These are phyloP conservation scores for Talaromyces funiculosus DNA, from an alignment of 2,329 filamentous ascomycete genomes.

Conservation along the genomic window DNA sequence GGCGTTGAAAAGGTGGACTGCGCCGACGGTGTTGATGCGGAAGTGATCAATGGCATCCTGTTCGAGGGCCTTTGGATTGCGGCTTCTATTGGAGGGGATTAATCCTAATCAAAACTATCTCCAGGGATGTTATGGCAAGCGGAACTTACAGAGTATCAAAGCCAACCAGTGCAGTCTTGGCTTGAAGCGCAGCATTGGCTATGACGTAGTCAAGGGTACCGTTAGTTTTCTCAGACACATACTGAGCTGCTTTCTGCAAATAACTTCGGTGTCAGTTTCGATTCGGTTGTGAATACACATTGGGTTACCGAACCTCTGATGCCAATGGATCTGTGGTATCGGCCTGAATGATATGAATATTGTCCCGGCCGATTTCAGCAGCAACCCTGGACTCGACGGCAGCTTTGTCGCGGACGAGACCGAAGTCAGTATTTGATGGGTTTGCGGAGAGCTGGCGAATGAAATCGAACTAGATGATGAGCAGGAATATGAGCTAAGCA, in stretches of 20 bases:
- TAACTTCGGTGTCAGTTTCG: slow-evolving; percentile 22
- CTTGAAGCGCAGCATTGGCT: slow-evolving; percentile 44
- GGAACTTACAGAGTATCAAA: slow-evolving; percentile 35
- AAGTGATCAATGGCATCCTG: slow-evolving; percentile 30
- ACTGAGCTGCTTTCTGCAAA: slow-evolving; percentile 5
- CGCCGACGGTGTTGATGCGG: slow-evolving; percentile 48
- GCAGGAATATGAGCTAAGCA: not conserved
- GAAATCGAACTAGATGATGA: slow-evolving; percentile 44
- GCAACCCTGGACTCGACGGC: slow-evolving; percentile 41
- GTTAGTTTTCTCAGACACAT: slow-evolving; percentile 17
- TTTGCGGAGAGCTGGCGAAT: slow-evolving; percentile 43
- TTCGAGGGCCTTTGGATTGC: slow-evolving; percentile 31
- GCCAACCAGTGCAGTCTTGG: slow-evolving; percentile 21
- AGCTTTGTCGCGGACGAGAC: slow-evolving; percentile 41
- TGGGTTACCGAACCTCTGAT: not conserved
- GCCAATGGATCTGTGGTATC: slow-evolving; percentile 32
- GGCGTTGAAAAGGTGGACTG: slow-evolving; percentile 49
- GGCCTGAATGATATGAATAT: slow-evolving; percentile 45
- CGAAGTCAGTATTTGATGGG: slow-evolving; percentile 28
- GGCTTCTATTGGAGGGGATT: slow-evolving; percentile 21
- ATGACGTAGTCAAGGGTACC: slow-evolving; percentile 48
- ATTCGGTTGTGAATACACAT: not conserved
- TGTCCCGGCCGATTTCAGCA: slow-evolving; percentile 36
- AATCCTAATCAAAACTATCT: not conserved
- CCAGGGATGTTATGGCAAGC: not conserved